Conservation (phyloP, 176 grass and related monocot species). For the Oryza glumipatula region DNA sequence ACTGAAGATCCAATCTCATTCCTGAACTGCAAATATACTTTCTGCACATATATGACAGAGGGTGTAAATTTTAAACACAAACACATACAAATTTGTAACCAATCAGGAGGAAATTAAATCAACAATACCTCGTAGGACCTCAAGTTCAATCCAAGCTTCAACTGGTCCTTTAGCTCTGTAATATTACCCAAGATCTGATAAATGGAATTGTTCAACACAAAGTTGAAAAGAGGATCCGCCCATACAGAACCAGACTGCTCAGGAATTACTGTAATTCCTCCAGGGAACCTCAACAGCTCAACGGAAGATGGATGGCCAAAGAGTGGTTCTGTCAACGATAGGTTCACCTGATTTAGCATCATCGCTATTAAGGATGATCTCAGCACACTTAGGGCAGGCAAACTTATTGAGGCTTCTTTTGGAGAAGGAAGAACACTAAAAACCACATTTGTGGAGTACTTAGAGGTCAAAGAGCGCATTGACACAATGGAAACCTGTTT, state of each 20-base stretch:
- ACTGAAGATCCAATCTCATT: constrained; percentile 74
- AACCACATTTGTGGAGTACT: constrained; percentile 64
- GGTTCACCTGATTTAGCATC: constrained; percentile 66
- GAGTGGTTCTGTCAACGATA: constrained; percentile 64
- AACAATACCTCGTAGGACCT: constrained; percentile 65
- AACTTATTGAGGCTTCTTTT: constrained; percentile 71
- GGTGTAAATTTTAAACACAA: constrained; percentile 15
- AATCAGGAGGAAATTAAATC: constrained; percentile 3
- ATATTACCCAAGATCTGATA: constrained; percentile 66
- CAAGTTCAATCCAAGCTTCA: constrained; percentile 78
- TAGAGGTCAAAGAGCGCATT: constrained; percentile 53
- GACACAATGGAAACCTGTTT: constrained; percentile 74
- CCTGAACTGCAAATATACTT: constrained; percentile 66
- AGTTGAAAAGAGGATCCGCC: constrained; percentile 63
- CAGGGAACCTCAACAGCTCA: constrained; percentile 66
- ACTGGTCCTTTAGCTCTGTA: constrained; percentile 65
- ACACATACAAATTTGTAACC: constrained; percentile 16
- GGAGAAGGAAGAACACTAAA: constrained; percentile 81
- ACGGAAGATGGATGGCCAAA: constrained; percentile 68
- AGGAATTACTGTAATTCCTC: constrained; percentile 80
- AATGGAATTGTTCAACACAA: constrained; percentile 70
- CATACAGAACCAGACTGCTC: constrained; percentile 64
- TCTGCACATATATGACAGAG: constrained; percentile 39
- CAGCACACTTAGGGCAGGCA: constrained; percentile 67
- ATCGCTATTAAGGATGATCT: constrained; percentile 77